phyloP scores from a whole-genome alignment of 2,329 filamentous ascomycete species.

The Colletotrichum zoysiae region DNA sequence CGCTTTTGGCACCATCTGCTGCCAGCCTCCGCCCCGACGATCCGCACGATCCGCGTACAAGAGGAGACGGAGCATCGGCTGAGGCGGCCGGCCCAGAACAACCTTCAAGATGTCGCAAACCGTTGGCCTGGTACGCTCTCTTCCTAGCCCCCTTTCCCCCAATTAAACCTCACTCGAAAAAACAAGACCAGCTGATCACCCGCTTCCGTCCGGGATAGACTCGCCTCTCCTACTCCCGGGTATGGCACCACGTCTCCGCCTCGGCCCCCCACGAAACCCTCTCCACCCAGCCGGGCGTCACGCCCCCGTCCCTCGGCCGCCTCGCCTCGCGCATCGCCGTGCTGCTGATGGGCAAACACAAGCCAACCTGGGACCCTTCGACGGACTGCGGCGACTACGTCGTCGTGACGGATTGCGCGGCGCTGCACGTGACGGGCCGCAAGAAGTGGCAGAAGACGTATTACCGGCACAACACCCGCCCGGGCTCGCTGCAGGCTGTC shows the following conservation, averaged over 20 bases:
- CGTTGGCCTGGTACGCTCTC: slow-evolving; percentile 74
- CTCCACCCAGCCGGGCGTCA: slow-evolving; percentile 67
- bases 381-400: slow-evolving; percentile 99
- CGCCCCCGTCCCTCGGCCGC: slow-evolving; percentile 86
- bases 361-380: slow-evolving; percentile 96
- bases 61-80: slow-evolving; percentile 2
- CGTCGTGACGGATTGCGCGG: slow-evolving; percentile 89
- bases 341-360: slow-evolving; percentile 97
- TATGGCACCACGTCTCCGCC: slow-evolving; percentile 90
- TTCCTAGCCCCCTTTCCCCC: slow-evolving; percentile 4
- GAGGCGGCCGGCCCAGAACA: slow-evolving; percentile 32
- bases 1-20: slow-evolving; percentile 43
- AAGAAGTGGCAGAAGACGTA: slow-evolving; percentile 96
- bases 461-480: slow-evolving; percentile 92
- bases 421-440: slow-evolving; percentile 88
- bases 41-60: background rate
- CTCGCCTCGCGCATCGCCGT: slow-evolving; percentile 89
- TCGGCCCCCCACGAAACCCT: slow-evolving; percentile 73
- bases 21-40: background rate
- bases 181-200: background rate
- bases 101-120: slow-evolving; percentile 78
- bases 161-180: slow-evolving; percentile 15
- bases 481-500: slow-evolving; percentile 86
- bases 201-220: slow-evolving; percentile 68
- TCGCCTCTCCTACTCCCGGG: slow-evolving; percentile 93